Base-by-base conservation (phyloP, 441 rosid genomes). In the Macaranga tanarius region DNA sequence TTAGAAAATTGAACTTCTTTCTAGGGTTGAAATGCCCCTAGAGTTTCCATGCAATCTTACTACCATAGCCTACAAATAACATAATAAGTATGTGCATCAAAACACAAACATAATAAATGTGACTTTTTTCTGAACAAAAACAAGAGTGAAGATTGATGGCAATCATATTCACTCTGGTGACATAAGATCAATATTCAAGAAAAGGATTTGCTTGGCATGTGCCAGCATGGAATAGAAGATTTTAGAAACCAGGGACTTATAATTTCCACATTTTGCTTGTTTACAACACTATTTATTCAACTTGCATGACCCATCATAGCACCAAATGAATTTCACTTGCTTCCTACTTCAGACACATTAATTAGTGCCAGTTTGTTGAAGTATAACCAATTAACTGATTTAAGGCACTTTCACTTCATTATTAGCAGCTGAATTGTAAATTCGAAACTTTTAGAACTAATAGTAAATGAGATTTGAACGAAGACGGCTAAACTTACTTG, bases 401-500 rank as follows among this genome's bases (percentile, higher is more conserved):
- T 25, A 50, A 48, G 42, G 42, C 10, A 25, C 13, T 55, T 55
- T n/a, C 52, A 40, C 20, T 25, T 28, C 45, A 19, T 60, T n/a
- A 20, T 44, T 15, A n/a, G 9, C 28, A 55, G 62, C 70, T 70
- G 69, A 71, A 31, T 66, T 54, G 26, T 13, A 65, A 65, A 54
- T 1, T 26, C 7, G 28, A 28, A 70, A 25, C 40, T 44, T 61
- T 51, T 22, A 67, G 42, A 54, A 48, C 47, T 42, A 47, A 56
- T 71, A 16, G 12, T 10, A 51, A 31, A 65, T 10, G 58, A 42
- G 48, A 45, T 44, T 57, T 19, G 3, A 42, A 73, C n/a, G 52
- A 58, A 65, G 34, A 73, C 23, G 4, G 63, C 38, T 57, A 50
- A 65, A 76, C 86, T 77, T 76, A 86, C 91, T 23, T 83, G 72